These are phyloP conservation scores for Vicia sativa DNA, from an alignment of 306 rosid genomes.

Conservation along the genomic window DNA sequence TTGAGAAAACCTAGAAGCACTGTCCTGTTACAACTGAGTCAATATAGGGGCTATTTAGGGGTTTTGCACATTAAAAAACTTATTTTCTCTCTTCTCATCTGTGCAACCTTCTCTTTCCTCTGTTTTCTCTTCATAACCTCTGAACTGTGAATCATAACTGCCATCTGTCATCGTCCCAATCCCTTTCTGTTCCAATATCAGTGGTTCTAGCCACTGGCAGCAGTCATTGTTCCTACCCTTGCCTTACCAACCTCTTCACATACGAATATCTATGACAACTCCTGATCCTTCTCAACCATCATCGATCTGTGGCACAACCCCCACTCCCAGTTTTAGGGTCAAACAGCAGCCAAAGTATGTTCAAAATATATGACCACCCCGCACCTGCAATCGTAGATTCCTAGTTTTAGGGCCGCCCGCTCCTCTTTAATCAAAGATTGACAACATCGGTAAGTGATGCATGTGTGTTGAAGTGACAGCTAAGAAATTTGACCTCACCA, in stretches of 20 bases:
- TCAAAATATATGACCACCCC: background rate
- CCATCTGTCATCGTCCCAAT: too few species aligned
- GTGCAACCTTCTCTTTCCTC: background rate
- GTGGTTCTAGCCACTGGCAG: too few species aligned
- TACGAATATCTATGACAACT: background rate
- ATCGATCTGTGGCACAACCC: background rate
- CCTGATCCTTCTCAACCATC: slow-evolving; percentile 1
- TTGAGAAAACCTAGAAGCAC: background rate
- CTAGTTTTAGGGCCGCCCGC: background rate
- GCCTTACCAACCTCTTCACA: background rate
- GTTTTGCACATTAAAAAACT: background rate
- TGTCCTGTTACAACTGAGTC: background rate
- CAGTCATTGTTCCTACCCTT: too few species aligned
- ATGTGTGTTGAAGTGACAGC: too few species aligned
- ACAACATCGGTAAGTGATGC: background rate
- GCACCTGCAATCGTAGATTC: background rate
- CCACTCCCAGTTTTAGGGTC: background rate
- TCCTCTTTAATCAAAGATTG: background rate
- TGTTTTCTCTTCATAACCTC: too few species aligned
- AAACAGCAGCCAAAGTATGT: background rate
- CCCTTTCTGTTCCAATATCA: too few species aligned
- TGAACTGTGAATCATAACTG: too few species aligned
- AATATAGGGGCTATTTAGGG: background rate
- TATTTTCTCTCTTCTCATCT: background rate
- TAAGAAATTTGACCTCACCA: too few species aligned